Evolutionary conservation across 2,329 filamentous ascomycete genomes (phyloP).

Genomic region (Hysterium pulicare): DNA sequence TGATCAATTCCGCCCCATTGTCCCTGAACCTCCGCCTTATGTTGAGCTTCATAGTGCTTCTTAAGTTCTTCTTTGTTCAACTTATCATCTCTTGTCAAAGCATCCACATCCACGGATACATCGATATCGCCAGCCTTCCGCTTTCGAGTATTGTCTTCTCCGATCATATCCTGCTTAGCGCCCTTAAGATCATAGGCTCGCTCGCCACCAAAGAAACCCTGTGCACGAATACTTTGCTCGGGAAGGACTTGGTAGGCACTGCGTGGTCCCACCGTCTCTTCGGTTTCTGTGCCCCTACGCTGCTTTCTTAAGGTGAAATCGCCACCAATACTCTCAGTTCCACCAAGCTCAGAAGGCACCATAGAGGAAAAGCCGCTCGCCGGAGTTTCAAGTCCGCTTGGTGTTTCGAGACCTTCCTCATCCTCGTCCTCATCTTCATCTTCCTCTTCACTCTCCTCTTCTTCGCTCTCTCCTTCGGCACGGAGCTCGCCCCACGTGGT

Average conservation of each 20-base stretch:
- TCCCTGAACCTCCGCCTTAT: conserved; percentile 56
- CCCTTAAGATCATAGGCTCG: conserved; percentile 83
- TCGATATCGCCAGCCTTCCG: conserved; percentile 90
- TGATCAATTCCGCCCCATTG: conserved; percentile 75
- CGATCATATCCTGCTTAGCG: conserved; percentile 59
- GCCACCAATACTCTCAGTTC: conserved; percentile 72
- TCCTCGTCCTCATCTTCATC: conserved; percentile 56
- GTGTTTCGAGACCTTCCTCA: conserved; percentile 64
- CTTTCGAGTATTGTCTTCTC: conserved; percentile 77
- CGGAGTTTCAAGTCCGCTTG: conserved; percentile 74
- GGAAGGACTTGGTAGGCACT: conserved; percentile 87
- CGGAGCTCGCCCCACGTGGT: conserved; percentile 91
- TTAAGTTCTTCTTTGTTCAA: conserved; percentile 81
- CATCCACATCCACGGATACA: conserved; percentile 83
- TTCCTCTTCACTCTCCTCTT: conserved; percentile 68
- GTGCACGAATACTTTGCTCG: conserved; percentile 78
- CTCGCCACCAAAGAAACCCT: conserved; percentile 95
- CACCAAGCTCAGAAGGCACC: conserved; percentile 74
- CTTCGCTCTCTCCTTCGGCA: conserved; percentile 69
- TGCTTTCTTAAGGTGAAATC: conserved; percentile 91
- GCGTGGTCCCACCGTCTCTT: conserved; percentile 67
- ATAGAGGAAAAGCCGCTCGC: conserved; percentile 71
- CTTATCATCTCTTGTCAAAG: conserved; percentile 68
- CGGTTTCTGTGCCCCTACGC: conserved; percentile 76
- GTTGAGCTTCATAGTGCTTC: conserved; percentile 72